These are phyloP conservation scores for Claviceps arundinis DNA, from an alignment of 2,329 filamentous ascomycete species.

Conservation along the genomic window DNA sequence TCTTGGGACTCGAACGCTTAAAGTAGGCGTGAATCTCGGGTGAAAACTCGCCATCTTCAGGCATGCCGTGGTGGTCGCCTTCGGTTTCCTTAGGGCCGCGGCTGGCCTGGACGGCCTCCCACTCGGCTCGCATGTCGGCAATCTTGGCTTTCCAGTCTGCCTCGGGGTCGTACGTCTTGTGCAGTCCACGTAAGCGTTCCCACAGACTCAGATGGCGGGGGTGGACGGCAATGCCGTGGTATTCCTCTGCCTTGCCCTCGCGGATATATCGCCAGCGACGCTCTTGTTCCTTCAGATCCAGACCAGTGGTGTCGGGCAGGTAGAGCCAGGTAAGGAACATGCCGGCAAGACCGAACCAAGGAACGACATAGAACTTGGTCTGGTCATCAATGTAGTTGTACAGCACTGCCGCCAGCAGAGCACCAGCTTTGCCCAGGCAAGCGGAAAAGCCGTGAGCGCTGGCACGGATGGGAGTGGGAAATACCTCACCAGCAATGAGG, in stretches of 20 bases:
- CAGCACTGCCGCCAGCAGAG: conserved; percentile 71
- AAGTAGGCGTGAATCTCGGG: conserved; percentile 43
- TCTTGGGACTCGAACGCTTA: conserved; percentile 25
- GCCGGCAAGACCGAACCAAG: conserved; percentile 86
- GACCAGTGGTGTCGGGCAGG: conserved; percentile 91
- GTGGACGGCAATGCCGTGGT: conserved; percentile 89
- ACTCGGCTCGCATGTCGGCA: conserved; percentile 60
- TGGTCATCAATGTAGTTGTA: conserved; percentile 89
- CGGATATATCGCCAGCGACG: conserved; percentile 84
- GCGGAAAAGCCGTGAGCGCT: conserved; percentile 93
- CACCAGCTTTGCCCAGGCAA: conserved; percentile 77
- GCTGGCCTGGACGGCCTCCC: conserved; percentile 37
- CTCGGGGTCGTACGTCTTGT: conserved; percentile 73
- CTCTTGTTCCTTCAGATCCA: conserved; percentile 95
- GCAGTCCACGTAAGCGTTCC: conserved; percentile 67
- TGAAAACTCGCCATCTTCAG: conserved; percentile 37
- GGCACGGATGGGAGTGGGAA: conserved; percentile 83
- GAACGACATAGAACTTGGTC: conserved; percentile 81
- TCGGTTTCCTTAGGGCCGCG: conserved; percentile 36
- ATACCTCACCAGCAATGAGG: conserved; percentile 92
- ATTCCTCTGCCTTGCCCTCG: conserved; percentile 61
- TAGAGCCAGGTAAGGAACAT: conserved; percentile 73
- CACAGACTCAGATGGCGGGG: conserved; percentile 76
- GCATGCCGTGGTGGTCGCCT: conserved; percentile 19
- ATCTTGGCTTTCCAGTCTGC: conserved; percentile 76